Evolutionary conservation across 352 stramenopile species (phyloP).

Genomic region (Pythium vanterpoolii): DNA sequence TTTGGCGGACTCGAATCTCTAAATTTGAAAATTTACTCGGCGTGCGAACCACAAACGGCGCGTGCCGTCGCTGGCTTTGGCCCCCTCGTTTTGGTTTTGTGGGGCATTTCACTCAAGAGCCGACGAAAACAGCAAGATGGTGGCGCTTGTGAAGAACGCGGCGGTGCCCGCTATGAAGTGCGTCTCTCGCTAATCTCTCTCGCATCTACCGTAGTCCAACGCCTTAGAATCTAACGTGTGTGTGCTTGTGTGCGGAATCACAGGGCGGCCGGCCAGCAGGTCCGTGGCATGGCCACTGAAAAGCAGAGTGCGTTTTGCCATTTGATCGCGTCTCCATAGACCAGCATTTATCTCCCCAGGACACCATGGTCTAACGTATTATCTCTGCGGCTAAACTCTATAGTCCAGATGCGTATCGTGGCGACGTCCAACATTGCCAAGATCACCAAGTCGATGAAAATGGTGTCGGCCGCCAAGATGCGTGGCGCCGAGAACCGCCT

Average conservation of each 20-base stretch:
- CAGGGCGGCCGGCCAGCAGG: conserved; percentile 67
- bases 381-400: neutral
- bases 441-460: conserved; percentile 99
- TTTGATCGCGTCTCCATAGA: neutral
- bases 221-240: too few species aligned
- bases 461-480: conserved; percentile 99
- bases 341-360: too few species aligned
- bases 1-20: neutral
- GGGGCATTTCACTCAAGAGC: conserved; percentile 20
- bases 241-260: neutral
- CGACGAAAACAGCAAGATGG: conserved; percentile 27
- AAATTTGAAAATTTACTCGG: conserved; percentile 8
- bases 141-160: conserved; percentile 29
- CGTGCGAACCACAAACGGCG: conserved; percentile 23
- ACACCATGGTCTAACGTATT: neutral
- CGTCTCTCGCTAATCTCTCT: neutral
- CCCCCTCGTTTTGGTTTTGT: neutral
- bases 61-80: too few species aligned
- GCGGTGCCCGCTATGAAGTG: conserved; percentile 31
- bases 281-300: conserved; percentile 97
- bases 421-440: conserved; percentile 99
- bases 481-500: conserved; percentile 95
- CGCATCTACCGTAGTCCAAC: neutral
- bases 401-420: conserved; percentile 94
- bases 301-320: conserved; percentile 90